Percentiles rank a stretch among this genome's conserved stretches.
Evolutionary conservation across 768 basidiomycete genomes (phyloP).

Genomic region (Phylloporus sp.): DNA sequence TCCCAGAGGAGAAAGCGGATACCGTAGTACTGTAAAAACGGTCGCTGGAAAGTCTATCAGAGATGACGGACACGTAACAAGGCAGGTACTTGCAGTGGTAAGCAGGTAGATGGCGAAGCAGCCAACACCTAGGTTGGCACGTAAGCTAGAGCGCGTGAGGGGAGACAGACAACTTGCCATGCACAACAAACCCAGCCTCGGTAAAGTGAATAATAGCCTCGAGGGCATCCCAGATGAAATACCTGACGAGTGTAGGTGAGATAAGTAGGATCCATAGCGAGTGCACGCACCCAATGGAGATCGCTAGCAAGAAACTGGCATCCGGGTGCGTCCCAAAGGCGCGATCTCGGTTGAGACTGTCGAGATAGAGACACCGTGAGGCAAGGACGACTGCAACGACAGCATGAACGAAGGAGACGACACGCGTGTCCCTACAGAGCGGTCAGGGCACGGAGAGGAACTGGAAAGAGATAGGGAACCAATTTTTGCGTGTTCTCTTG

Average conservation of each 20-base stretch:
- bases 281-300: conserved; percentile 63
- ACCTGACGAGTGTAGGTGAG: conserved; percentile 35
- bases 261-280: not conserved
- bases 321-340: conserved; percentile 72
- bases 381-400: conserved; percentile 64
- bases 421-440: conserved; percentile 55
- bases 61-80: not conserved
- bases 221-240: conserved; percentile 82
- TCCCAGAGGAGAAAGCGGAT: conserved; percentile 83
- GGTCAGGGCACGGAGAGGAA: not conserved
- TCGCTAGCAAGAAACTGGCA: conserved; percentile 56
- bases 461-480: conserved; percentile 35
- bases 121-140: conserved; percentile 42
- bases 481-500: conserved; percentile 52
- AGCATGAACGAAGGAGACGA: conserved; percentile 72
- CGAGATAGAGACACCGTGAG: conserved; percentile 45
- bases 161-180: conserved; percentile 44
- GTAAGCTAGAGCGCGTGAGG: conserved; percentile 1
- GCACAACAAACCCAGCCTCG: conserved; percentile 72
- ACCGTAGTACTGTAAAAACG: conserved; percentile 79
- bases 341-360: conserved; percentile 52
- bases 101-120: conserved; percentile 65
- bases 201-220: conserved; percentile 67
- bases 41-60: conserved; percentile 39
- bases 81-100: conserved; percentile 55